A percentile compares a stretch with the other conserved stretches of the same genome.
Conservation (phyloP, 805 yeast genomes). For the Barnettozyma populi region DNA sequence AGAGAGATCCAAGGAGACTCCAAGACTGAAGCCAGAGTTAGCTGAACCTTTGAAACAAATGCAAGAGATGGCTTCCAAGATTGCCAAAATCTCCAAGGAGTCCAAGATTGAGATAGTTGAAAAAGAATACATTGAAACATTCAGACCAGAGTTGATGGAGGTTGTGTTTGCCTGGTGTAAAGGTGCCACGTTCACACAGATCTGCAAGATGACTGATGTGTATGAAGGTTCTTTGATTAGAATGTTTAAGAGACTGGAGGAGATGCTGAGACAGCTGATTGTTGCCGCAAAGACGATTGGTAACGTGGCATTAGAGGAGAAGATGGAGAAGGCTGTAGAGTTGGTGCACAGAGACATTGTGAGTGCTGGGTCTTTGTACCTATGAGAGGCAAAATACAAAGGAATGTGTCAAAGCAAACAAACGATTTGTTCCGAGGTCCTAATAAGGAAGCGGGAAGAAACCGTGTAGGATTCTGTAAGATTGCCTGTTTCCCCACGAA, state of each 20-base stretch:
- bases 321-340: slow-evolving; percentile 82
- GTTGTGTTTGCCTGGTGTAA: slow-evolving; percentile 96
- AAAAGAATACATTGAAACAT: slow-evolving; percentile 86
- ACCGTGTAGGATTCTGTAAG: background rate
- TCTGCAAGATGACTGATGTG: slow-evolving; percentile 98
- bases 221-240: slow-evolving; percentile 95
- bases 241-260: slow-evolving; percentile 92
- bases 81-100: slow-evolving; percentile 86
- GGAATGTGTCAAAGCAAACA: background rate
- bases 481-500: background rate
- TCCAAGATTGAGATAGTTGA: slow-evolving; percentile 87
- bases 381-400: slow-evolving; percentile 20
- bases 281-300: slow-evolving; percentile 95
- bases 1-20: slow-evolving; percentile 86
- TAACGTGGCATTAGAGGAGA: slow-evolving; percentile 74
- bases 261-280: slow-evolving; percentile 82
- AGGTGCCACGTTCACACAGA: slow-evolving; percentile 93
- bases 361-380: slow-evolving; percentile 90
- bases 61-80: slow-evolving; percentile 85
- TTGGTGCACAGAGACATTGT: slow-evolving; percentile 94
- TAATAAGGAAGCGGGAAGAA: background rate
- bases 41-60: slow-evolving; percentile 87
- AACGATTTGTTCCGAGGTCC: background rate
- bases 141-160: slow-evolving; percentile 93
- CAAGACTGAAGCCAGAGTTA: slow-evolving; percentile 80